Percentiles rank a stretch among this genome's conserved stretches.
Conservation (phyloP, 257 asterid genomes). For the Marsdenia floribunda region DNA sequence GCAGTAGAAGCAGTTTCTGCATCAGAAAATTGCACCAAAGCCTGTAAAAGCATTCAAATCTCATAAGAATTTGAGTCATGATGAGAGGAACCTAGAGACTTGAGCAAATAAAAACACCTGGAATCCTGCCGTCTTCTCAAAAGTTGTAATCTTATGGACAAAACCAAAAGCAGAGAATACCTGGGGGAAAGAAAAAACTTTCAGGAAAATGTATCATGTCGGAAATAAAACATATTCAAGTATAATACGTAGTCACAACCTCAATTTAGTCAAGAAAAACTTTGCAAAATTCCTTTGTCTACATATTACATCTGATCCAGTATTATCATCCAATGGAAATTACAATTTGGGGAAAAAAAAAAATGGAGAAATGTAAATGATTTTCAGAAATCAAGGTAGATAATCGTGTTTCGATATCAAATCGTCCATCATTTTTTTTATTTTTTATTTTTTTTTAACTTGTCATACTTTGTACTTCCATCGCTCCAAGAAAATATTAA, state of each 20-base stretch:
- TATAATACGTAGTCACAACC: background rate
- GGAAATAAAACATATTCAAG: background rate
- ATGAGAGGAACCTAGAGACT: background rate
- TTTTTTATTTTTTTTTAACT: too few relatives aligned
- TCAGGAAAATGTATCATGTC: background rate
- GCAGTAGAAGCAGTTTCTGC: conserved; percentile 80
- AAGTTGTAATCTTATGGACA: conserved; percentile 88
- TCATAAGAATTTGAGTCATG: background rate
- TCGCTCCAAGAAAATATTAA: too few relatives aligned
- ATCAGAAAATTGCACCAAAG: conserved; percentile 88
- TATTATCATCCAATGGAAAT: background rate
- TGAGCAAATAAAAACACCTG: conserved; percentile 45
- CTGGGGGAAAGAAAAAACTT: conserved; percentile 38
- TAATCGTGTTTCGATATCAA: background rate
- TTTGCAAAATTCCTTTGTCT: background rate
- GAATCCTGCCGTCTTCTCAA: conserved; percentile 97
- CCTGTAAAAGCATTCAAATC: conserved; percentile 37
- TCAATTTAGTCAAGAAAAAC: background rate
- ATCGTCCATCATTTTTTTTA: background rate
- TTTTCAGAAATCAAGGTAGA: background rate
- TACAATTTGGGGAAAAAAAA: background rate
- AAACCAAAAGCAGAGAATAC: conserved; percentile 90
- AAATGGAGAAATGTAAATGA: background rate
- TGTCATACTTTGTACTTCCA: too few relatives aligned
- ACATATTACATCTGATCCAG: background rate